Base-by-base conservation (phyloP, 805 yeast genomes). In the Suhomyces kilbournensis region DNA sequence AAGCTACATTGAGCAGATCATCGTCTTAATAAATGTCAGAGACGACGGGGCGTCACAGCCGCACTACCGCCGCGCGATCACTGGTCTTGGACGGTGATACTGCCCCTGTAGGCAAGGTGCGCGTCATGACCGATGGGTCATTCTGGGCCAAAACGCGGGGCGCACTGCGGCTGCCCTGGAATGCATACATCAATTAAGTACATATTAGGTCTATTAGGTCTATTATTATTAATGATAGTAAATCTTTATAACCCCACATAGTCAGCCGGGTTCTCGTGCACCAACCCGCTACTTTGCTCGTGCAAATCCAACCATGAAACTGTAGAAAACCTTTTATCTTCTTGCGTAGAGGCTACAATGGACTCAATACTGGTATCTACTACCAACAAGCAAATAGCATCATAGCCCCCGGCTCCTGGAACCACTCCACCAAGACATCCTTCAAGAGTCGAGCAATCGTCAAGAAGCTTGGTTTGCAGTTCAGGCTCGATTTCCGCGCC, bases 391-490 rank as follows among this genome's bases (percentile, higher is more conserved):
- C 96, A 81, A 17, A 94, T 81, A 0, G 99, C 99, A 72, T 94
- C 99, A 64, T 84, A 88, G 0, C 99, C 99, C 25, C 99, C 99
- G 0, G 99, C 99, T 2, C 99, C 99, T 0, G 99, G 99, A 3
- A 94, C 96, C 32, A 94, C 92, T n/a, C 97, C 97, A 0, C 97
- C 96, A 17, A 93, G 60, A 28, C 90, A 94, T 14, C 99, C 99
- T 0, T 73, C 74, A 19, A 89, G 63, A 7, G 52, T 44, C 7
- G 67, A 58, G 40, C 77, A 66, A 15, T 72, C 66, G 62, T 93
- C 83, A 7, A 94, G 70, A 5, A 94, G 73, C 1, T 59, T 54
- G 0, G 97, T 88, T 68, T 94, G 99, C 19, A 77, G 72, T 1
- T 64, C 68, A 0, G 99, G 99, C 68, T 94, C 98, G 47, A 94